Percentiles rank a stretch among this genome's conserved stretches.
phyloP scores from a whole-genome alignment of 768 basidiomycete genomes.

The Cystoderma amianthinum region DNA sequence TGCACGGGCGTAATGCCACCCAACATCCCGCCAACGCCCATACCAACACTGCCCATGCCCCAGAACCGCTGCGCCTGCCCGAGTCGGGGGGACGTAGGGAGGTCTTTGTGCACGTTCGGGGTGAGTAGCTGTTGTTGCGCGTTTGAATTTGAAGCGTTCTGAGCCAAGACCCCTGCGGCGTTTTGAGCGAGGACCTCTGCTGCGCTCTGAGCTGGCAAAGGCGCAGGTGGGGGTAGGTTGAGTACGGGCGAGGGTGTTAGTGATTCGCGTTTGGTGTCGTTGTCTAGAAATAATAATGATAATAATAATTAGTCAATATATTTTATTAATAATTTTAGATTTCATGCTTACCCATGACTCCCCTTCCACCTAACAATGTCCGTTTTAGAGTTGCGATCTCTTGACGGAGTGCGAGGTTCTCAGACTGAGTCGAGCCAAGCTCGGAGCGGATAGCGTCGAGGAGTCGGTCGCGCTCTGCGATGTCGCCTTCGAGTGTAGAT shows the following conservation, averaged over 20 bases:
- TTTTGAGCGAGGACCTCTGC: conserved; percentile 13
- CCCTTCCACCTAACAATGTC: conserved; percentile 64
- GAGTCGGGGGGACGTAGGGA: conserved; percentile 56
- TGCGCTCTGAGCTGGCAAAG: conserved; percentile 33
- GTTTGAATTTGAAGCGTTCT: conserved; percentile 13
- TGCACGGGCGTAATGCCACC: conserved; percentile 82
- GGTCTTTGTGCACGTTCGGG: conserved; percentile 74
- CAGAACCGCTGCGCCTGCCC: conserved; percentile 56
- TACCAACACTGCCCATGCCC: conserved; percentile 51
- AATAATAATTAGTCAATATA: too few relatives aligned
- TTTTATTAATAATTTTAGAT: too few relatives aligned
- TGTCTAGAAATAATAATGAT: too few relatives aligned
- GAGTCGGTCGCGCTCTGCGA: conserved; percentile 86
- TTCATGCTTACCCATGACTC: conserved; percentile 30
- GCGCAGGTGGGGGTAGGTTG: conserved; percentile 45
- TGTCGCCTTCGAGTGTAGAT: conserved; percentile 86
- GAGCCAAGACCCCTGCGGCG: conserved; percentile 6
- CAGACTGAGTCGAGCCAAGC: conserved; percentile 69
- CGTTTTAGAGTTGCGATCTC: conserved; percentile 73
- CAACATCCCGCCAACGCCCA: conserved; percentile 29
- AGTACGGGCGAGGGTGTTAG: conserved; percentile 14
- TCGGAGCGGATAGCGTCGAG: conserved; percentile 84
- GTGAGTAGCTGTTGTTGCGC: conserved; percentile 29
- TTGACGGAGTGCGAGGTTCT: conserved; percentile 78
- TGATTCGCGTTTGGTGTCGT: too few relatives aligned